phyloP scores from a whole-genome alignment of 1,284 basidiomycete genomes.

The Cystobasidium sp. region DNA sequence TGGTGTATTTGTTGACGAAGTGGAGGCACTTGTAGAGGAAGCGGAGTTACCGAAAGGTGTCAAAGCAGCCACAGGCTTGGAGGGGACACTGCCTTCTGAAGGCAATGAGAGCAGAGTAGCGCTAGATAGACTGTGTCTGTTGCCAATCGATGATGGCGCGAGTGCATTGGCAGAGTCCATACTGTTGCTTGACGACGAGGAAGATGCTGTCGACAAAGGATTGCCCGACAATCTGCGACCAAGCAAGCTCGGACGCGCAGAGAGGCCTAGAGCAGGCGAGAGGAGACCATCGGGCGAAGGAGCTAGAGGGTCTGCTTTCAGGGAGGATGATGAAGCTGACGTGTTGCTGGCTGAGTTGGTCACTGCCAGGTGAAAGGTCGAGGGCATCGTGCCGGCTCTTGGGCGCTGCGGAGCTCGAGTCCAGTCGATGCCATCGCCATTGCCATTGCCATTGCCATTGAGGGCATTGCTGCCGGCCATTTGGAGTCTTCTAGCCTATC shows the following conservation, averaged over 20 bases:
- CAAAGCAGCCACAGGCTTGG: background rate
- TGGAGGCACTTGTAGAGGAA: background rate
- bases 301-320: constrained; percentile 1
- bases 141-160: background rate
- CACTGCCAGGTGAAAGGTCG: constrained; percentile 31
- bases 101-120: background rate
- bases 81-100: constrained; percentile 8
- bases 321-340: background rate
- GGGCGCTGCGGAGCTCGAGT: constrained; percentile 33
- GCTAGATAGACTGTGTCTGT: background rate
- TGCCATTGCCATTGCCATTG: constrained; percentile 12
- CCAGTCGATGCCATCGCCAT: constrained; percentile 6
- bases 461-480: background rate
- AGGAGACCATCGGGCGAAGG: constrained; percentile 28
- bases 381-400: constrained; percentile 42
- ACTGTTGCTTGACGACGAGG: background rate
- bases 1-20: background rate
- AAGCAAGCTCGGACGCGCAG: constrained; percentile 9
- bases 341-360: background rate
- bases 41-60: background rate
- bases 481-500: background rate
- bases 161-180: too few species aligned
- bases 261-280: constrained; percentile 29
- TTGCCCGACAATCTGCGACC: constrained; percentile 25
- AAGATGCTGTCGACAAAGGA: constrained; percentile 10